These are phyloP conservation scores for Pontederia paniculata DNA, from an alignment of 176 grass and related monocot genomes.

Conservation along the genomic window DNA sequence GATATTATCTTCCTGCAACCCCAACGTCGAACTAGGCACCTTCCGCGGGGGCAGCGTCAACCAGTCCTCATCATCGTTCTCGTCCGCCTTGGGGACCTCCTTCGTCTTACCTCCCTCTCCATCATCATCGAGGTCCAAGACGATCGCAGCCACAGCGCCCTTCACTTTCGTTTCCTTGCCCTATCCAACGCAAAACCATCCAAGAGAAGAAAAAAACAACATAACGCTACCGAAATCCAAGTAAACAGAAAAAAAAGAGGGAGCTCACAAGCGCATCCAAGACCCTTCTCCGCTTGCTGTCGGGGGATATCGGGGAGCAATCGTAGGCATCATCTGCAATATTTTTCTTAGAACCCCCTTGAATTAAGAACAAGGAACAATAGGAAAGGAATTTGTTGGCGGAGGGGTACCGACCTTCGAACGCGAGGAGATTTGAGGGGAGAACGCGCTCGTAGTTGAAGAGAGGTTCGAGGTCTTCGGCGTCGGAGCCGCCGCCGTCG, in stretches of 20 bases:
- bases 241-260: background rate
- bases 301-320: slow-evolving; percentile 42
- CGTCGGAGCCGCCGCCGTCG: no score
- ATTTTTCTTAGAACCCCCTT: background rate
- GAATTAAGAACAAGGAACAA: slow-evolving; percentile 15
- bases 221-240: background rate
- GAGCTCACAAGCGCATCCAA: slow-evolving; percentile 1
- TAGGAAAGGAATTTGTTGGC: background rate
- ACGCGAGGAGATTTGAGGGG: slow-evolving; percentile 40
- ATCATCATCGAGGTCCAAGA: slow-evolving; percentile 14
- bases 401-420: slow-evolving; percentile 41
- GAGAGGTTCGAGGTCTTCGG: slow-evolving; percentile 79
- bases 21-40: slow-evolving; percentile 5
- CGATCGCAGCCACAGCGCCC: slow-evolving; percentile 9
- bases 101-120: background rate
- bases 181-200: slow-evolving; percentile 13
- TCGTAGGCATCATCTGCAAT: slow-evolving; percentile 56
- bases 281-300: slow-evolving; percentile 41
- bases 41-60: slow-evolving; percentile 45
- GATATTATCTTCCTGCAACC: slow-evolving; percentile 23
- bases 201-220: slow-evolving; percentile 3
- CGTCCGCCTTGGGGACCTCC: slow-evolving; percentile 27
- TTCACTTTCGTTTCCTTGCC: slow-evolving; percentile 7
- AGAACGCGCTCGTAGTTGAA: slow-evolving; percentile 79
- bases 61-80: slow-evolving; percentile 60